phyloP scores from a whole-genome alignment of 768 basidiomycete genomes.

The Boletus rufocinnamomeus region DNA sequence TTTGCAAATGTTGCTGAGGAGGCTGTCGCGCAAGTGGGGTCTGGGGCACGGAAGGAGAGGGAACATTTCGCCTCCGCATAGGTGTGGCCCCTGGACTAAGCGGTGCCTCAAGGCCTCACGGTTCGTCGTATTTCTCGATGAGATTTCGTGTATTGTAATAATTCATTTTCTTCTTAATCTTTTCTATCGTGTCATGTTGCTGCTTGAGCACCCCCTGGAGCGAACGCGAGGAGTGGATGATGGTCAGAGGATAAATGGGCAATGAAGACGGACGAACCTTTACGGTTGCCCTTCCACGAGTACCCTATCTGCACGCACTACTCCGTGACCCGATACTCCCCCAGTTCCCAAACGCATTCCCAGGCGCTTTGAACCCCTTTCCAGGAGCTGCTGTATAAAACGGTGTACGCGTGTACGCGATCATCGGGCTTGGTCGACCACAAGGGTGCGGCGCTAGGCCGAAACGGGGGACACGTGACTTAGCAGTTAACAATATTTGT shows the following conservation, averaged over 20 bases:
- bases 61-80: conserved; percentile 43
- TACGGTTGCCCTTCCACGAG: conserved; percentile 71
- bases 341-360: background rate
- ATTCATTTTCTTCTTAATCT: conserved; percentile 97
- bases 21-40: conserved; percentile 35
- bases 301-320: conserved; percentile 71
- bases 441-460: too few species aligned
- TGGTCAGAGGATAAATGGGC: background rate
- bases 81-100: conserved; percentile 36
- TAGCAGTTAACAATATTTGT: too few species aligned
- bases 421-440: background rate
- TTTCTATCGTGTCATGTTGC: conserved; percentile 85
- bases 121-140: conserved; percentile 86
- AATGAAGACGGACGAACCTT: conserved; percentile 50
- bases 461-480: too few species aligned
- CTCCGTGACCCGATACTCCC: too few species aligned
- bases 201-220: conserved; percentile 71
- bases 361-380: background rate
- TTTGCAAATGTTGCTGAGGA: conserved; percentile 18
- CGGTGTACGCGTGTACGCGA: background rate
- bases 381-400: background rate
- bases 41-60: conserved; percentile 33
- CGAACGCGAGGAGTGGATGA: conserved; percentile 4
- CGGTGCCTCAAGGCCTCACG: too few species aligned
- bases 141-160: conserved; percentile 91